A percentile compares a stretch with the other conserved stretches of the same genome.
Conservation (phyloP, 208 protist species). For the Leptomonas seymouri region DNA sequence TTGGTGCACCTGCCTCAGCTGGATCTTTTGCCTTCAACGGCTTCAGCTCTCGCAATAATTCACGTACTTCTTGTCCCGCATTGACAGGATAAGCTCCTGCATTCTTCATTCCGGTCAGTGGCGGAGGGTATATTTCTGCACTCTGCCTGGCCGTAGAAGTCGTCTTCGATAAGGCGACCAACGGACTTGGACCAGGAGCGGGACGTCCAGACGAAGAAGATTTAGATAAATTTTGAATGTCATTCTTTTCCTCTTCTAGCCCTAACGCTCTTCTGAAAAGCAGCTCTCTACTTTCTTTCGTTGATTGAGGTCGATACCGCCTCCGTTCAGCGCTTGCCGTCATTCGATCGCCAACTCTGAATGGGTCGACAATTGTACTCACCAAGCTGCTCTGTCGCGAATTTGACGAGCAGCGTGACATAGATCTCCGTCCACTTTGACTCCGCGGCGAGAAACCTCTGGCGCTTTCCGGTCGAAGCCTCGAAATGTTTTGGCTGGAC, state of each 20-base stretch:
- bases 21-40: neutral
- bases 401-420: neutral
- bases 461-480: neutral
- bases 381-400: constrained; percentile 17
- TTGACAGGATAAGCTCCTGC: neutral
- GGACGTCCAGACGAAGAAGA: neutral
- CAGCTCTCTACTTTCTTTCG: constrained; percentile 15
- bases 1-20: neutral
- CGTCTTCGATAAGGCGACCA: neutral
- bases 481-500: constrained; percentile 6
- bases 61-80: neutral
- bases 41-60: neutral
- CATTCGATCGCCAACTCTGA: constrained; percentile 16
- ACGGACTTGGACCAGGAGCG: neutral
- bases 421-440: neutral
- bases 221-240: neutral
- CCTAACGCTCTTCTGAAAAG: constrained; percentile 18
- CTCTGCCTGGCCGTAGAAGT: neutral
- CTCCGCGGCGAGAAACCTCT: neutral
- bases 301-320: constrained; percentile 11
- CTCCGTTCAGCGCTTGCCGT: constrained; percentile 9
- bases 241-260: constrained; percentile 1
- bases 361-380: constrained; percentile 7
- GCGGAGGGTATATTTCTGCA: neutral
- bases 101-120: neutral